Percentiles rank a stretch among this genome's conserved stretches.
These are phyloP conservation scores for Phylloporus sp. DNA, from an alignment of 768 basidiomycete species.

Conservation along the genomic window DNA sequence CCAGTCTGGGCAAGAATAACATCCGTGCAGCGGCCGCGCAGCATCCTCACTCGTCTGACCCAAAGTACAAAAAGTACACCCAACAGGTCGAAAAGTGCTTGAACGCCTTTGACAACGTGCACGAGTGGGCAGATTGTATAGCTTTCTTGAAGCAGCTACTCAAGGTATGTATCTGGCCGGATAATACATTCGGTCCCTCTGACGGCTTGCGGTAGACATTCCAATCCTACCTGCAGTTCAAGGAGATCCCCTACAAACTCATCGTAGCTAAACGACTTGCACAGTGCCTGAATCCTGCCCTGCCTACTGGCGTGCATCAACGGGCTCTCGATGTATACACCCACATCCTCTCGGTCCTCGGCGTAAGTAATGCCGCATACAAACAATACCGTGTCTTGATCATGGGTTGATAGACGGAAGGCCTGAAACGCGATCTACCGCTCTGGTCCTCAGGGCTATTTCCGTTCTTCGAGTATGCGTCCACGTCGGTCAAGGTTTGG, in stretches of 20 bases:
- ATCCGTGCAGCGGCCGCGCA: slow-evolving; percentile 42
- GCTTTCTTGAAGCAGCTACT: slow-evolving; percentile 92
- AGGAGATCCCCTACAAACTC: slow-evolving; percentile 93
- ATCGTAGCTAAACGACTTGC: slow-evolving; percentile 92
- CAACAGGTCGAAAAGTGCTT: slow-evolving; percentile 91
- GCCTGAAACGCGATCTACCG: slow-evolving; percentile 78
- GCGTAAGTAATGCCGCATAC: slow-evolving; percentile 49
- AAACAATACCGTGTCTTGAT: slow-evolving; percentile 6
- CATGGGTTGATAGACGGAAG: slow-evolving; percentile 60
- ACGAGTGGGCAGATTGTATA: slow-evolving; percentile 99
- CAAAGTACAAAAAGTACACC: slow-evolving; percentile 91
- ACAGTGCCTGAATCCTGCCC: slow-evolving; percentile 96
- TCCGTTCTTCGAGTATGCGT: slow-evolving; percentile 98
- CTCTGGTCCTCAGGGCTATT: slow-evolving; percentile 96
- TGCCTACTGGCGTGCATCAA: slow-evolving; percentile 96
- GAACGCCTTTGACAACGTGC: slow-evolving; percentile 89
- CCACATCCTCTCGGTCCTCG: slow-evolving; percentile 87
- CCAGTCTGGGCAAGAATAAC: background rate
- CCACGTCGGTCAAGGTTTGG: slow-evolving; percentile 92
- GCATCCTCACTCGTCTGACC: slow-evolving; percentile 68
- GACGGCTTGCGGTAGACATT: slow-evolving; percentile 59
- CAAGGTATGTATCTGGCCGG: slow-evolving; percentile 51
- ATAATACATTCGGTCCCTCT: background rate
- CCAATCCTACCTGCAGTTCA: slow-evolving; percentile 90
- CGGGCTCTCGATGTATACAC: slow-evolving; percentile 92